Base-by-base conservation (phyloP, 2,329 filamentous ascomycete species). In the Orbilia oligospora region DNA sequence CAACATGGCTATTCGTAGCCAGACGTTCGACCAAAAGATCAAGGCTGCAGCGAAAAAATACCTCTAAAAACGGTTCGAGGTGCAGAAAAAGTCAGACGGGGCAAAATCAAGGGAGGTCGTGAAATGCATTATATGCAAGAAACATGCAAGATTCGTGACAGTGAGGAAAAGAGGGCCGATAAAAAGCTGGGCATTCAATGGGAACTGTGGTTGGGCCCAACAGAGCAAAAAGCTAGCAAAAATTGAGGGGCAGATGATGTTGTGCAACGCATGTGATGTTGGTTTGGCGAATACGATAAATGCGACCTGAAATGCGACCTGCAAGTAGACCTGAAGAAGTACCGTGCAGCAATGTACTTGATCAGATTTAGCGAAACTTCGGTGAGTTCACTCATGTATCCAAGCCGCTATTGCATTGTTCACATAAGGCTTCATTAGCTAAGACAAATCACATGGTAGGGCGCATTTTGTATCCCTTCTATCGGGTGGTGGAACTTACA, bases 21-120 rank as follows among this genome's bases (percentile, higher is more conserved):
- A 93, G 0, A 89, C 97, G 0, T 99, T 99, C 84, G 88, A 93
- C 81, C 87, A 89, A 71, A 89, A 92, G 83, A 94, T 99, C 20
- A 90, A 90, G 0, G 93, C 93, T 1, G 95, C 95, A 0, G 96
- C 94, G 81, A 93, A 93, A 86, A 99, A 98, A 85, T 97, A 96
- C 86, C 84, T 97, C 75, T 97, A 85, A 88, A 56, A 16, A 46
- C 20, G 30, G 55, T 48, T 49, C 46, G 24, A 65, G 44, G 44
- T 27, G 24, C 58, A 24, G 55, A 46, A 36, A n/a, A 20, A 48
- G 46, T 49, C 63, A 76, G 71, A 69, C 44, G 55, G 63, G 33
- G 44, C 38, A 61, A 67, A 69, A 48, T 46, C 44, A 46, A 64
- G 51, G 46, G 46, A 70, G 63, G 38, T 44, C 56, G 56, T 61